These are phyloP conservation scores for Trypanosoma cruzi DNA, from an alignment of 208 protist species.

Conservation along the genomic window DNA sequence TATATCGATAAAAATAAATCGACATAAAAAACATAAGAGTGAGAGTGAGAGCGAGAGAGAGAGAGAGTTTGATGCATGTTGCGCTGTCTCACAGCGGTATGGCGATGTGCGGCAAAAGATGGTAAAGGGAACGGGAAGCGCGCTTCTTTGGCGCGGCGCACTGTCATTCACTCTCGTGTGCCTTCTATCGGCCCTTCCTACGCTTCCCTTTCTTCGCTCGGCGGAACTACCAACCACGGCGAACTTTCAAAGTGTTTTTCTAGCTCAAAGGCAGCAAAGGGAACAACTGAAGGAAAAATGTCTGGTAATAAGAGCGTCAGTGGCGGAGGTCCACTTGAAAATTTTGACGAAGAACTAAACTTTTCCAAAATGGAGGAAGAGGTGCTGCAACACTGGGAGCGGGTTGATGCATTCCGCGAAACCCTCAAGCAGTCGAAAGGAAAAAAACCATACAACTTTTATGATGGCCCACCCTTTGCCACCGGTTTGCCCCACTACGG, in stretches of 20 bases:
- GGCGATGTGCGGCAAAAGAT: conserved; percentile 22
- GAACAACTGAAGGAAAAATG: conserved; percentile 17
- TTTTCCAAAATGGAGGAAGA: conserved; percentile 96
- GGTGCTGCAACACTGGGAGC: conserved; percentile 95
- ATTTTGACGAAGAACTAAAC: conserved; percentile 76
- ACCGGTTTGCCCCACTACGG: conserved; percentile 99
- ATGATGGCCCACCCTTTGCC: conserved; percentile 99
- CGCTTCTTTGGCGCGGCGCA: conserved; percentile 47
- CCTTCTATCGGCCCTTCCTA: conserved; percentile 25
- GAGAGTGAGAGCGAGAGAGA: background rate
- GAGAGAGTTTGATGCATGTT: no score
- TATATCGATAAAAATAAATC: no score
- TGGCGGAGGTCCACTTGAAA: conserved; percentile 36
- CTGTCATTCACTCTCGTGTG: conserved; percentile 49
- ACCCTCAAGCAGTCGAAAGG: conserved; percentile 95
- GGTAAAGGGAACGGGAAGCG: conserved; percentile 44
- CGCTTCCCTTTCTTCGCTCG: conserved; percentile 24
- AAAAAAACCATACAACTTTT: conserved; percentile 94
- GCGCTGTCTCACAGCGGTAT: background rate
- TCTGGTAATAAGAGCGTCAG: background rate
- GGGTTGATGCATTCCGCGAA: conserved; percentile 96
- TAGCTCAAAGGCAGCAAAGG: conserved; percentile 9
- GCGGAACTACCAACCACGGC: conserved; percentile 2
- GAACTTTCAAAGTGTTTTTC: conserved; percentile 16
- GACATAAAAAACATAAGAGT: no score